These are phyloP conservation scores for Elsinoe batatas DNA, from an alignment of 2,329 filamentous ascomycete genomes.

Conservation along the genomic window DNA sequence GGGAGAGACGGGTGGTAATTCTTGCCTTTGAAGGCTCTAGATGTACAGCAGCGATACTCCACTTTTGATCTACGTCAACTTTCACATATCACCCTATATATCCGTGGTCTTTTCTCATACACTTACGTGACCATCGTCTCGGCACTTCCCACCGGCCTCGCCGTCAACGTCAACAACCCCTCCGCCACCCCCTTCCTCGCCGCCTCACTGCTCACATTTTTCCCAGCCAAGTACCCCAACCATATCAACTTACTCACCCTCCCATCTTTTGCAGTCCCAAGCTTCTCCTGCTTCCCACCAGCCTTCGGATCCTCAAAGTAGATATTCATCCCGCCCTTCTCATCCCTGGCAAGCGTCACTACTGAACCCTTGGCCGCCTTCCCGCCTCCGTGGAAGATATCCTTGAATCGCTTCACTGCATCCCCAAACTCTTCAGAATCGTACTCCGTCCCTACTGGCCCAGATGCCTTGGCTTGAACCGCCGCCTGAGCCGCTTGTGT, in stretches of 20 bases:
- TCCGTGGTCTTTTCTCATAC: background rate
- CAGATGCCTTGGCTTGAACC: constrained; percentile 9
- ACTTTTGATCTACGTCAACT: background rate
- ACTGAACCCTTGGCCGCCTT: constrained; percentile 73
- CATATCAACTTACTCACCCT: constrained; percentile 72
- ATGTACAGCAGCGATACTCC: background rate
- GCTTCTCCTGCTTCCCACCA: constrained; percentile 20
- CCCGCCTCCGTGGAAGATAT: constrained; percentile 64
- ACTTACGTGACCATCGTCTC: constrained; percentile 51
- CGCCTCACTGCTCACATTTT: constrained; percentile 73
- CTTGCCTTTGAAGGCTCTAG: background rate
- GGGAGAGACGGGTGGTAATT: background rate
- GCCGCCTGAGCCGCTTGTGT: constrained; percentile 45
- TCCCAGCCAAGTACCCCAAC: constrained; percentile 82
- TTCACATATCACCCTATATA: background rate
- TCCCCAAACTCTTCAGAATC: constrained; percentile 67
- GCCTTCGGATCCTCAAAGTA: constrained; percentile 51
- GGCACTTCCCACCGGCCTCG: constrained; percentile 77
- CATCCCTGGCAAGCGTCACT: constrained; percentile 61
- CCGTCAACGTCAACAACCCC: constrained; percentile 79
- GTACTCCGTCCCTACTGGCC: constrained; percentile 38
- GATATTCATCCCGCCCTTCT: constrained; percentile 54
- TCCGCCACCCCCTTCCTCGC: constrained; percentile 75
- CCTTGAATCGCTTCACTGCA: constrained; percentile 68
- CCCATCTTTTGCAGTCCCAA: constrained; percentile 71